A percentile compares a stretch with the other conserved stretches of the same genome.
These are phyloP conservation scores for Poa annua DNA, from an alignment of 176 grass and related monocot species.

Conservation along the genomic window DNA sequence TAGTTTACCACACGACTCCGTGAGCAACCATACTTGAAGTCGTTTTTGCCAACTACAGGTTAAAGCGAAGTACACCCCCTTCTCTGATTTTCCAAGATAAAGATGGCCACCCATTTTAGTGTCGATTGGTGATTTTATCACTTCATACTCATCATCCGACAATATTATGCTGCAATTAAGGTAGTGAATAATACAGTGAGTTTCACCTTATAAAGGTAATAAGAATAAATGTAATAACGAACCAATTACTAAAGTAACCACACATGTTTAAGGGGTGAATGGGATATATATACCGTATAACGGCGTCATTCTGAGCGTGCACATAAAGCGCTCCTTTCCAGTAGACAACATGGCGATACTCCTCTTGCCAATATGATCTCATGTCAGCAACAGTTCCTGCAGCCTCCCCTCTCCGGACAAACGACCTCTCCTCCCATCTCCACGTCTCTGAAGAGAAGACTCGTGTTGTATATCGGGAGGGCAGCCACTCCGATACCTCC, in stretches of 20 bases:
- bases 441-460: neutral
- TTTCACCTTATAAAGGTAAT: too few relatives aligned
- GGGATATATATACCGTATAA: neutral
- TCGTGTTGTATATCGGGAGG: neutral
- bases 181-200: too few relatives aligned
- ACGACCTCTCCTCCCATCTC: neutral
- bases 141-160: neutral
- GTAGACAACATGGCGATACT: neutral
- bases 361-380: neutral
- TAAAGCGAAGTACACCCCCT: neutral
- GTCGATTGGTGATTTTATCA: neutral
- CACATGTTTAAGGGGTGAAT: neutral
- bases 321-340: neutral
- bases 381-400: neutral
- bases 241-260: neutral
- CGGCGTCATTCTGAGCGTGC: neutral
- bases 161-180: conserved; percentile 8
- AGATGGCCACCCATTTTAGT: neutral
- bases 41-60: neutral
- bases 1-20: neutral
- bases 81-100: neutral
- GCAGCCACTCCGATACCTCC: neutral
- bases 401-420: neutral
- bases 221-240: too few relatives aligned
- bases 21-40: neutral